phyloP scores from a whole-genome alignment of 2,329 filamentous ascomycete genomes.

The Chrysosporium keratinophilum region DNA sequence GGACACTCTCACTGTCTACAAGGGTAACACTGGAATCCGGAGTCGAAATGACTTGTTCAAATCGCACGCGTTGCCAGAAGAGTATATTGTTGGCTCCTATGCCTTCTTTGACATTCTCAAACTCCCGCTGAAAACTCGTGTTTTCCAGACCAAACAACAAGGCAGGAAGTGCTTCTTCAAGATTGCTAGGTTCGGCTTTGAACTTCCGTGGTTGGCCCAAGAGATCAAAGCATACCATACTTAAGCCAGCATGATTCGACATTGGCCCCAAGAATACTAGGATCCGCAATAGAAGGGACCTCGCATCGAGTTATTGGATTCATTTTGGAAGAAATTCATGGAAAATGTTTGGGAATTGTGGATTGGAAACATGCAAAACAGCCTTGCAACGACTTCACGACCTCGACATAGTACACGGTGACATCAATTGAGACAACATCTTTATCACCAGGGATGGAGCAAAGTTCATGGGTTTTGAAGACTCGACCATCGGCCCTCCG shows the following conservation, averaged over 20 bases:
- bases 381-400: neutral
- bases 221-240: neutral
- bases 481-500: neutral
- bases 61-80: neutral
- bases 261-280: neutral
- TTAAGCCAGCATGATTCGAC: neutral
- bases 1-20: neutral
- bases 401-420: neutral
- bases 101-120: neutral
- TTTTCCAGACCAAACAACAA: neutral
- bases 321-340: neutral
- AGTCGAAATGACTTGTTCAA: neutral
- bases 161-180: neutral
- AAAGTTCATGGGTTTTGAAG: neutral
- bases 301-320: neutral
- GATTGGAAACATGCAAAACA: neutral
- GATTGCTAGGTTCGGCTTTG: neutral
- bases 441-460: neutral
- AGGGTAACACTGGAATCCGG: neutral
- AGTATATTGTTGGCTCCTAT: neutral
- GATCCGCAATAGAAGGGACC: neutral
- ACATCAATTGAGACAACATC: neutral
- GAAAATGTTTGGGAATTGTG: no score
- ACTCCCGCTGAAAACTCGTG: neutral
- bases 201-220: neutral